Conservation (phyloP, 495 filamentous ascomycete genomes). For the Glarea lozoyensis region DNA sequence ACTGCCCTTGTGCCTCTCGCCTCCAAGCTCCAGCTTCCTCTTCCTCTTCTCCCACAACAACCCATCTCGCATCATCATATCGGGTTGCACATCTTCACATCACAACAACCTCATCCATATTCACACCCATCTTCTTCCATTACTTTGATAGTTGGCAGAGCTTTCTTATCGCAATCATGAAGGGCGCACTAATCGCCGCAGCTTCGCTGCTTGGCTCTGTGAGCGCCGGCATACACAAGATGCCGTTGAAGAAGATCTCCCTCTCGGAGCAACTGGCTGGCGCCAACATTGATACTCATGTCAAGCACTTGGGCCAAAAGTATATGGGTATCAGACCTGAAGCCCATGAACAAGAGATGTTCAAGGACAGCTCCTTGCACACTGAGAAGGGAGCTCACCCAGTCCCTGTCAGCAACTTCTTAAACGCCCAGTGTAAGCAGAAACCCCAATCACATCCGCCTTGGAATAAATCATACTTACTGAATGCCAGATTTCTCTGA, state of each 20-base stretch:
- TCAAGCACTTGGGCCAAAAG: constrained; percentile 75
- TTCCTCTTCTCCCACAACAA: constrained; percentile 9
- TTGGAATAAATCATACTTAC: constrained; percentile 11
- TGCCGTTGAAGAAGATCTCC: constrained; percentile 95
- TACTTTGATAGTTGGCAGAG: constrained; percentile 1
- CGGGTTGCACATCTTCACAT: constrained; percentile 5
- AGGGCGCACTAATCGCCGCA: constrained; percentile 62
- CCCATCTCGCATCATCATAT: constrained; percentile 4
- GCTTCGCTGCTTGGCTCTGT: constrained; percentile 76
- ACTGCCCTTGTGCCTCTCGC: constrained; percentile 1
- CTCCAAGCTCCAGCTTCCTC: constrained; percentile 2
- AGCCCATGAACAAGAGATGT: constrained; percentile 61
- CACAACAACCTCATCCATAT: constrained; percentile 1
- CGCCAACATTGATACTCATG: constrained; percentile 74
- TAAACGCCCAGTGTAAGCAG: constrained; percentile 96
- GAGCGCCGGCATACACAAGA: constrained; percentile 77
- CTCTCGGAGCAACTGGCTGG: constrained; percentile 85
- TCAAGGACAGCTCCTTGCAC: constrained; percentile 64
- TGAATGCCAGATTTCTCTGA: constrained; percentile 78
- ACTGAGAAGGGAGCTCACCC: constrained; percentile 56
- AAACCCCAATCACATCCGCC: too few relatives aligned
- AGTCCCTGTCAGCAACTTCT: constrained; percentile 90
- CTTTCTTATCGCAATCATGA: constrained; percentile 52
- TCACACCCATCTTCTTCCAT: constrained; percentile 3
- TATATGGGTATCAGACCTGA: constrained; percentile 83